Percentiles rank a stretch among this genome's conserved stretches.
These are phyloP conservation scores for Emiliania huxleyi DNA, from an alignment of 78 protist species.

Conservation along the genomic window DNA sequence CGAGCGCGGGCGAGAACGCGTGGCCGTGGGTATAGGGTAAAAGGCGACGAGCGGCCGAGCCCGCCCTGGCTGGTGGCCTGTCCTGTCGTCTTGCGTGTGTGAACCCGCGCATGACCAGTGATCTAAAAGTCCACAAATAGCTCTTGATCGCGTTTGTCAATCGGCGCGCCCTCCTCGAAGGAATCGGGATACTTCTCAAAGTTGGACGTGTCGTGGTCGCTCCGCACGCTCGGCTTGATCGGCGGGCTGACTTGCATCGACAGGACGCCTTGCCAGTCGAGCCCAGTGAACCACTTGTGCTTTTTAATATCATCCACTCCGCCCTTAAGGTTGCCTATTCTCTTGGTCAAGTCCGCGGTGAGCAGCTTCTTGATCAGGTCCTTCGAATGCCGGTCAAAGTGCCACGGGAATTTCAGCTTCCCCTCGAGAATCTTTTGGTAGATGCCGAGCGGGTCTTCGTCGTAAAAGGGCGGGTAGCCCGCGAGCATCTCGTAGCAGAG, in stretches of 20 bases:
- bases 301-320: conserved; percentile 88
- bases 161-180: neutral
- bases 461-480: conserved; percentile 88
- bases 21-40: too few relatives aligned
- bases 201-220: neutral
- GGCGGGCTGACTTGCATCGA: conserved; percentile 64
- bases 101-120: too few relatives aligned
- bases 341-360: conserved; percentile 78
- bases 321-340: conserved; percentile 79
- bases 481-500: conserved; percentile 74
- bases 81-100: too few relatives aligned
- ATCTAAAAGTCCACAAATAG: too few relatives aligned
- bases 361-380: conserved; percentile 84
- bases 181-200: conserved; percentile 4
- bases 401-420: conserved; percentile 77
- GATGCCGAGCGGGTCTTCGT: conserved; percentile 81
- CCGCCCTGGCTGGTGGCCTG: too few relatives aligned
- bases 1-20: too few relatives aligned
- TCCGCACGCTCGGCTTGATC: conserved; percentile 39
- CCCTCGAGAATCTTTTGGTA: conserved; percentile 88
- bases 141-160: too few relatives aligned
- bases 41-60: too few relatives aligned
- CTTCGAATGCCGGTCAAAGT: conserved; percentile 75
- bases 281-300: conserved; percentile 82
- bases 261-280: conserved; percentile 77